A percentile compares a stretch with the other conserved stretches of the same genome.
phyloP scores from a whole-genome alignment of 495 filamentous ascomycete species.

The Melanomma pulvis-pyrius region DNA sequence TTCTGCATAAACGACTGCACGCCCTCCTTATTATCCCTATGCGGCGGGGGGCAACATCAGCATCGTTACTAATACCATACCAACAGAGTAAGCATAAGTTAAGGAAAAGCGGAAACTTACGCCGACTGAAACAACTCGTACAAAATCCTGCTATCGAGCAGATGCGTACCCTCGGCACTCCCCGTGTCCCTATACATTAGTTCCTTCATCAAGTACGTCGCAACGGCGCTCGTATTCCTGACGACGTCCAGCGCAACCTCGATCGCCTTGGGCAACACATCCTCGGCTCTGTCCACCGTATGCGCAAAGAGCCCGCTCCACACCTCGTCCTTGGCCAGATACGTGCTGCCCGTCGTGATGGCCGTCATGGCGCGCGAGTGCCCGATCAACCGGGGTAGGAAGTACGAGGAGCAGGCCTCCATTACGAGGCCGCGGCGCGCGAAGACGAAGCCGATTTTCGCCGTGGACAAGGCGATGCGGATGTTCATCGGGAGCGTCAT shows the following conservation, averaged over 20 bases:
- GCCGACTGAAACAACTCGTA: conserved; percentile 55
- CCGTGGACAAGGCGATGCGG: conserved; percentile 56
- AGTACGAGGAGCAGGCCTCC: conserved; percentile 67
- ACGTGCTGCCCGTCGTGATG: conserved; percentile 54
- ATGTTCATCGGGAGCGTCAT: conserved; percentile 67
- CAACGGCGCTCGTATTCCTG: conserved; percentile 59
- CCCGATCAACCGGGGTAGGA: conserved; percentile 64
- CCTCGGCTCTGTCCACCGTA: conserved; percentile 51
- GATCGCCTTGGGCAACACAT: conserved; percentile 59
- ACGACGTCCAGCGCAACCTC: conserved; percentile 62
- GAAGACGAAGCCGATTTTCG: conserved; percentile 69
- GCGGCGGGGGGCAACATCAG: not conserved
- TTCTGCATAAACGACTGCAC: conserved; percentile 47
- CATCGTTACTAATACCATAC: not conserved
- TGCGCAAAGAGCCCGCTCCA: conserved; percentile 61
- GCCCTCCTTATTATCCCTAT: conserved; percentile 48
- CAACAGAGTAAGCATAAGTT: not conserved
- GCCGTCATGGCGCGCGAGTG: conserved; percentile 62
- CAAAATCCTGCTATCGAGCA: conserved; percentile 61
- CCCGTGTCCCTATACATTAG: conserved; percentile 62
- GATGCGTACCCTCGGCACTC: conserved; percentile 59
- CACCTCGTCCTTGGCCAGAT: conserved; percentile 49
- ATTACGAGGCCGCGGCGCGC: conserved; percentile 61
- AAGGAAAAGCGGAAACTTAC: conserved; percentile 30
- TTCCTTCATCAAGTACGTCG: conserved; percentile 59